Evolutionary conservation across 345 rosid species (phyloP).

Genomic region (Sapria himalayana): DNA sequence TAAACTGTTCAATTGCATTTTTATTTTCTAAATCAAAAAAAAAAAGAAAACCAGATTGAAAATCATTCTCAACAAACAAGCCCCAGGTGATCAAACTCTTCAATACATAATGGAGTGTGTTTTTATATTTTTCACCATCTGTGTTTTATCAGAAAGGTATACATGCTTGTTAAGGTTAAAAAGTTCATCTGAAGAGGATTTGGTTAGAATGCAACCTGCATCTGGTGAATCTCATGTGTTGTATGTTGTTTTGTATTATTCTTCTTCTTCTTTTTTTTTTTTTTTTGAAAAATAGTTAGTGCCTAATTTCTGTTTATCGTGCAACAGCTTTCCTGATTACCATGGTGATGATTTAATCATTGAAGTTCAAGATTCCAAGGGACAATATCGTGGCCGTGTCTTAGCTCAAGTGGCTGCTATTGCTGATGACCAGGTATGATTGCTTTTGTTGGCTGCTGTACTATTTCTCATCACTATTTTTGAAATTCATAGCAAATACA

Average conservation of each 20-base stretch:
- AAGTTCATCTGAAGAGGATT: conserved; percentile 66
- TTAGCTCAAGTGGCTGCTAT: conserved; percentile 67
- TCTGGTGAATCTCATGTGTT: conserved; percentile 88
- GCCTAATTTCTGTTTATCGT: too few relatives aligned
- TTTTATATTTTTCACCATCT: conserved; percentile 2
- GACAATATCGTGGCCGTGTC: conserved; percentile 74
- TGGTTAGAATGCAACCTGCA: conserved; percentile 70
- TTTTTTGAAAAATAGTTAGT: conserved; percentile 8
- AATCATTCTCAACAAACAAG: too few relatives aligned
- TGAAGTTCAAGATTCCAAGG: conserved; percentile 74
- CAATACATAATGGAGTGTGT: too few relatives aligned
- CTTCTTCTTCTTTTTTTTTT: conserved; percentile 7
- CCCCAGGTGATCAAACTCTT: too few relatives aligned
- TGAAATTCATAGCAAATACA: too few relatives aligned
- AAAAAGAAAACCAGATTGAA: too few relatives aligned
- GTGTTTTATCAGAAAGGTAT: conserved; percentile 39
- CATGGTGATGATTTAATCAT: conserved; percentile 82
- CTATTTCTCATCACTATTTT: too few relatives aligned
- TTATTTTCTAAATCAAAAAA: too few relatives aligned
- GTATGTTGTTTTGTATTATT: conserved; percentile 26
- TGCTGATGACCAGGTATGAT: conserved; percentile 50
- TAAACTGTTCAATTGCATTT: too few relatives aligned
- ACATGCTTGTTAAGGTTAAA: conserved; percentile 61
- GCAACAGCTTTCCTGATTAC: conserved; percentile 87
- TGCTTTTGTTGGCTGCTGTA: too few relatives aligned